These are phyloP conservation scores for Rhamnella rubrinervis DNA, from an alignment of 331 rosid genomes.

Conservation along the genomic window DNA sequence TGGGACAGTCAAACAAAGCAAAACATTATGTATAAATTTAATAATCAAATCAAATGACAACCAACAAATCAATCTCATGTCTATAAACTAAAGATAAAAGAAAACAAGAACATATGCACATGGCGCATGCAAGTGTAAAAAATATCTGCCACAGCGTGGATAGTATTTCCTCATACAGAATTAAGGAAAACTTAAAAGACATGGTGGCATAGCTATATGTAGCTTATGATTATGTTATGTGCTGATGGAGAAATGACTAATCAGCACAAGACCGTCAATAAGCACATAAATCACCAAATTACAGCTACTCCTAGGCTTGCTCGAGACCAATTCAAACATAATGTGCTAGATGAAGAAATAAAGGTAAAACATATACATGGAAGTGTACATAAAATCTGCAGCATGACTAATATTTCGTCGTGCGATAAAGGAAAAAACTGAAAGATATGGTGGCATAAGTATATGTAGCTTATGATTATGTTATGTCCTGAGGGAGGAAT, in stretches of 20 bases:
- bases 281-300: constrained; percentile 4
- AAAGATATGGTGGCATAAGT: constrained; percentile 19
- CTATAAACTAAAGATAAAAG: no score
- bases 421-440: constrained; percentile 2
- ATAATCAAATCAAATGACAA: no score
- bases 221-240: constrained; percentile 32
- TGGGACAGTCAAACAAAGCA: background rate
- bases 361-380: background rate
- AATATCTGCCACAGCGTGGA: constrained; percentile 15
- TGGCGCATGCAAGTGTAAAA: background rate
- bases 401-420: constrained; percentile 6
- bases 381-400: background rate
- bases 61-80: no score
- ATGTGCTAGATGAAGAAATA: background rate
- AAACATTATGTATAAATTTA: background rate
- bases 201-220: constrained; percentile 19
- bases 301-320: background rate
- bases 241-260: constrained; percentile 25
- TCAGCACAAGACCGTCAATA: constrained; percentile 33
- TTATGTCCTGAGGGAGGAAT: constrained; percentile 23
- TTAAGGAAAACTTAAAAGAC: constrained; percentile 17
- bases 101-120: background rate
- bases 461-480: constrained; percentile 30
- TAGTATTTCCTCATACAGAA: constrained; percentile 6
- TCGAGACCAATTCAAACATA: background rate